Conservation (phyloP, 1,284 basidiomycete genomes). For the Sphagnurus paluster region DNA sequence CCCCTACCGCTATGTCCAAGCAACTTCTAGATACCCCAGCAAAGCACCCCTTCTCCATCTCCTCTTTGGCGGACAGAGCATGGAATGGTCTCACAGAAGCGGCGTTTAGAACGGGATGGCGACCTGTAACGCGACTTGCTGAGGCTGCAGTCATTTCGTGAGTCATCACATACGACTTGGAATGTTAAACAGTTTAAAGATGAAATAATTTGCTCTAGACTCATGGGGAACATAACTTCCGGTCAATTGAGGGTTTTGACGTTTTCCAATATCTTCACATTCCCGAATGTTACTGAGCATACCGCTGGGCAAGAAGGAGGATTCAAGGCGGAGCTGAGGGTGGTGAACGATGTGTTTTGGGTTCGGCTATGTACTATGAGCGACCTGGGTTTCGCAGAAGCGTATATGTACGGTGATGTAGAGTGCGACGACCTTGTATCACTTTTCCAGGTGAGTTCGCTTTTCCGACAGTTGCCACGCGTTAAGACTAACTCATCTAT, state of each 20-base stretch:
- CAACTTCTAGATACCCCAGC: conserved; percentile 41
- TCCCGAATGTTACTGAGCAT: conserved; percentile 32
- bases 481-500: not conserved
- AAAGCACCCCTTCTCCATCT: conserved; percentile 43
- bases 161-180: conserved; percentile 19
- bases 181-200: not conserved
- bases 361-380: conserved; percentile 59
- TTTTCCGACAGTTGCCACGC: not conserved
- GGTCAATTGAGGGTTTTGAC: conserved; percentile 51
- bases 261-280: conserved; percentile 44
- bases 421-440: conserved; percentile 64
- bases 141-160: conserved; percentile 49
- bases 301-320: conserved; percentile 22
- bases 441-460: conserved; percentile 52
- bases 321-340: conserved; percentile 50
- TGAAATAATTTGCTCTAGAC: conserved; percentile 25
- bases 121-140: conserved; percentile 40
- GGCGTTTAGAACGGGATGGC: conserved; percentile 37
- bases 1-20: conserved; percentile 32
- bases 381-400: conserved; percentile 74
- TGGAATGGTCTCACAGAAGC: conserved; percentile 38
- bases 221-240: conserved; percentile 48
- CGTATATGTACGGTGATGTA: conserved; percentile 75
- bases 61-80: conserved; percentile 39
- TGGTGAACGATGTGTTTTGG: conserved; percentile 69